These are phyloP conservation scores for Coffea eugenioides DNA, from an alignment of 257 asterid species.

Conservation along the genomic window DNA sequence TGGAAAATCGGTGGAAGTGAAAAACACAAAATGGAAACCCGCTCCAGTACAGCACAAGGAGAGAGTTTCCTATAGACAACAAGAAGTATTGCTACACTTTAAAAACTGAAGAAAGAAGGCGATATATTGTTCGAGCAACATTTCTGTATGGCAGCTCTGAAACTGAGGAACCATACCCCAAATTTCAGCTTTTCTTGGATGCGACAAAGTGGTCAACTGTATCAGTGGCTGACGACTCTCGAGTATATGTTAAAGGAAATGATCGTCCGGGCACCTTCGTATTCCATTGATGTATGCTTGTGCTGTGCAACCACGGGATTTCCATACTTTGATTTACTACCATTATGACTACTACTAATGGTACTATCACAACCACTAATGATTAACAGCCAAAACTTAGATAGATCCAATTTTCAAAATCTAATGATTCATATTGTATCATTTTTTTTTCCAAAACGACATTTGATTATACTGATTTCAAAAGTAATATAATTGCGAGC, in stretches of 20 bases:
- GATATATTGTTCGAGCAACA: constrained; percentile 77
- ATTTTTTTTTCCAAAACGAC: too few relatives aligned
- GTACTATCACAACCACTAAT: too few relatives aligned
- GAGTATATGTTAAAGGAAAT: constrained; percentile 69
- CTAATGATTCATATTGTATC: too few relatives aligned
- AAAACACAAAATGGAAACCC: constrained; percentile 34
- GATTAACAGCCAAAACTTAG: too few relatives aligned
- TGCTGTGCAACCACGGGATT: constrained; percentile 93
- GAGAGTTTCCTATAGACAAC: constrained; percentile 77
- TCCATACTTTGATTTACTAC: constrained; percentile 29
- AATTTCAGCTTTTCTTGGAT: constrained; percentile 82
- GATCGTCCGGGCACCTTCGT: constrained; percentile 84
- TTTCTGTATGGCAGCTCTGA: constrained; percentile 65
- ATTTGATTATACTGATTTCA: too few relatives aligned
- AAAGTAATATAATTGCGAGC: too few relatives aligned
- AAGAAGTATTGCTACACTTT: constrained; percentile 76
- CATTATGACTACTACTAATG: too few relatives aligned
- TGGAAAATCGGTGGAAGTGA: constrained; percentile 50
- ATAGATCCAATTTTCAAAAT: too few relatives aligned
- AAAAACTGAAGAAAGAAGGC: constrained; percentile 62
- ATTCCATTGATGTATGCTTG: constrained; percentile 66
- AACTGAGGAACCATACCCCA: constrained; percentile 64
- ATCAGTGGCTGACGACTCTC: constrained; percentile 64
- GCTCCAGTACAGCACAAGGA: constrained; percentile 49
- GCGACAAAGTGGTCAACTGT: constrained; percentile 89